A percentile compares a stretch with the other conserved stretches of the same genome.
These are phyloP conservation scores for Pseudodiploospora longispora DNA, from an alignment of 2,329 filamentous ascomycete genomes.

Conservation along the genomic window DNA sequence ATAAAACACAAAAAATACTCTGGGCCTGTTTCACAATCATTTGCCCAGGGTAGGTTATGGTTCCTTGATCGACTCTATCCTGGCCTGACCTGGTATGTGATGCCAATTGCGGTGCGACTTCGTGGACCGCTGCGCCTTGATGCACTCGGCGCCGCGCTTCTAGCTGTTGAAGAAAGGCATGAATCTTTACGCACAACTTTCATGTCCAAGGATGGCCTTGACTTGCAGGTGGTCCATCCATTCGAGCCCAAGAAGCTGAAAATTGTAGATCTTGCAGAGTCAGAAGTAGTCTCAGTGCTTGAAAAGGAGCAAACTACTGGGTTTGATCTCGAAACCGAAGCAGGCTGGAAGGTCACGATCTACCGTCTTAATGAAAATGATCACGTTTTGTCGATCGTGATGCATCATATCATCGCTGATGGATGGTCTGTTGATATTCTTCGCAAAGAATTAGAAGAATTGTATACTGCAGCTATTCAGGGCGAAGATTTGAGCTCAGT, in stretches of 20 bases:
- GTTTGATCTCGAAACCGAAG: constrained; percentile 7
- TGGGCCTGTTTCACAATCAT: constrained; percentile 5
- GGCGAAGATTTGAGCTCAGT: constrained; percentile 4
- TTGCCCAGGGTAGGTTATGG: constrained; percentile 7
- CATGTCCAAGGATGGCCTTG: constrained; percentile 1
- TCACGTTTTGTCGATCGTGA: constrained; percentile 11
- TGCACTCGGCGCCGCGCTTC: constrained; percentile 2
- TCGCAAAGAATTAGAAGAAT: constrained; percentile 4
- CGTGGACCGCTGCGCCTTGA: background rate
- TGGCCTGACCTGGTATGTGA: constrained; percentile 5
- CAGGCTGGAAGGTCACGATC: constrained; percentile 12
- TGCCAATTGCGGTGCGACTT: constrained; percentile 5
- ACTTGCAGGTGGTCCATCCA: constrained; percentile 9
- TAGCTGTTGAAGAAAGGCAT: constrained; percentile 4
- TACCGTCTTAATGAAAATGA: constrained; percentile 3
- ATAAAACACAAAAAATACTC: background rate
- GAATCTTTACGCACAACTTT: constrained; percentile 8
- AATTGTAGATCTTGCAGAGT: constrained; percentile 2
- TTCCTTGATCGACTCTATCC: constrained; percentile 8
- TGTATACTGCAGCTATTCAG: constrained; percentile 9
- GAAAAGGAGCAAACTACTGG: constrained; percentile 5
- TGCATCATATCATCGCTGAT: constrained; percentile 18
- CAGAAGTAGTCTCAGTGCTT: background rate
- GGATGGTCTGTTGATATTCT: constrained; percentile 17
- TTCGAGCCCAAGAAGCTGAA: background rate